Evolutionary conservation across 2,329 filamentous ascomycete genomes (phyloP).

Genomic region (Aspergillus sp.): DNA sequence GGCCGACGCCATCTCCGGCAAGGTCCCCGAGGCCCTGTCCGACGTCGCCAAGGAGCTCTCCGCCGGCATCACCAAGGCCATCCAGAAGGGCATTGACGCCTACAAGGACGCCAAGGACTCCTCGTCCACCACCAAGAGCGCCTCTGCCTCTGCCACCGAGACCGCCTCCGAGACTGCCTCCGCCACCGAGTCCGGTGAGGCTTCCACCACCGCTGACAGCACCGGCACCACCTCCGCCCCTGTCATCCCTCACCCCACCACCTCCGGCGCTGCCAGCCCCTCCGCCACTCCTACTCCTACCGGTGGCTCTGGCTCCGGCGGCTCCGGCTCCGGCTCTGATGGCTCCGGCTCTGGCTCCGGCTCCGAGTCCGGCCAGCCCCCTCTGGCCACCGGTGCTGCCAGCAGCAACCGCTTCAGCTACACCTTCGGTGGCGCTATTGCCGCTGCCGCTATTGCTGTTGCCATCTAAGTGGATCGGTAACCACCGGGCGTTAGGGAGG

Average conservation of each 20-base stretch:
- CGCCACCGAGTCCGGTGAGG: conserved; percentile 16
- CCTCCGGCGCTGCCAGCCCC: conserved; percentile 4
- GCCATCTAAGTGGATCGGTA: conserved; percentile 1
- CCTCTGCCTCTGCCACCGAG: conserved; percentile 13
- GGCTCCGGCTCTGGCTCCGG: neutral
- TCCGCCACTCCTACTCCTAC: conserved; percentile 4
- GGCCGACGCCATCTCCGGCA: conserved; percentile 27
- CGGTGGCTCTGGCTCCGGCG: neutral
- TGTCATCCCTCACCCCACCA: conserved; percentile 10
- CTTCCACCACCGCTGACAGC: neutral
- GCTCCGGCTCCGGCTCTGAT: conserved; percentile 1
- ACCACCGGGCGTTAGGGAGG: neutral
- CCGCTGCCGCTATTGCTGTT: conserved; percentile 3
- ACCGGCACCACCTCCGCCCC: conserved; percentile 4
- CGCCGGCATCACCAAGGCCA: conserved; percentile 30
- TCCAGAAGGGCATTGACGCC: conserved; percentile 25
- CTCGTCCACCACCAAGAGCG: neutral
- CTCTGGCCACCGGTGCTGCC: conserved; percentile 2
- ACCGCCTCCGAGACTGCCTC: conserved; percentile 18
- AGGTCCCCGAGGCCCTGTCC: conserved; percentile 28
- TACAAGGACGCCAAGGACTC: conserved; percentile 9
- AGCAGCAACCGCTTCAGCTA: conserved; percentile 3
- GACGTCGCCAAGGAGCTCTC: conserved; percentile 26
- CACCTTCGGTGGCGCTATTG: conserved; percentile 3
- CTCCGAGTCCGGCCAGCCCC: neutral